These are phyloP conservation scores for Microbotryum silenes-acaulis DNA, from an alignment of 1,284 basidiomycete species.

Conservation along the genomic window DNA sequence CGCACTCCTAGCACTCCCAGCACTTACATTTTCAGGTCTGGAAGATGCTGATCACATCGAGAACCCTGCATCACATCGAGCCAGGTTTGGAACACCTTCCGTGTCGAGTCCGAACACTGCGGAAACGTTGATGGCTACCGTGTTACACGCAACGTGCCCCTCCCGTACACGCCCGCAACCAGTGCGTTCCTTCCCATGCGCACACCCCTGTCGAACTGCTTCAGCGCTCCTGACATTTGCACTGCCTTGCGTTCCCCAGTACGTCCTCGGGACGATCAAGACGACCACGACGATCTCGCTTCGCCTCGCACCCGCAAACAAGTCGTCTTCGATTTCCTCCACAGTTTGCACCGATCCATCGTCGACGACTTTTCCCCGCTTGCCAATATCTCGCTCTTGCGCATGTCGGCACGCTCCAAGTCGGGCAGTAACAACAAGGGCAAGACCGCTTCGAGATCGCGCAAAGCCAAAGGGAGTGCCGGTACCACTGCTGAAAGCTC, in stretches of 20 bases:
- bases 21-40: slow-evolving; percentile 1
- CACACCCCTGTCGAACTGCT: too few relatives aligned
- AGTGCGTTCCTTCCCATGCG: too few relatives aligned
- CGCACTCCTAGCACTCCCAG: too few relatives aligned
- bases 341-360: slow-evolving; percentile 13
- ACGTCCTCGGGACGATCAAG: background rate
- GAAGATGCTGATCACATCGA: slow-evolving; percentile 3
- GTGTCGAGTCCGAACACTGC: slow-evolving; percentile 33
- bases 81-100: slow-evolving; percentile 26
- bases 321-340: slow-evolving; percentile 12
- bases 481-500: too few relatives aligned
- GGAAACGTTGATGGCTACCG: slow-evolving; percentile 32
- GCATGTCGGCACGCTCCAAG: background rate
- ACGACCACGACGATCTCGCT: slow-evolving; percentile 17
- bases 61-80: background rate
- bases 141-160: slow-evolving; percentile 28
- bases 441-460: background rate
- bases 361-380: slow-evolving; percentile 11
- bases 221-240: too few relatives aligned
- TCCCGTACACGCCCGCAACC: slow-evolving; percentile 19
- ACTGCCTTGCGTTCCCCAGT: too few relatives aligned
- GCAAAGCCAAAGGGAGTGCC: too few relatives aligned
- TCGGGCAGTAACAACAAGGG: slow-evolving; percentile 1
- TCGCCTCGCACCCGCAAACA: background rate
- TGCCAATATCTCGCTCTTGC: too few relatives aligned